Percentiles rank a stretch among this genome's conserved stretches.
Conservation (phyloP, 106 monocot species). For the Platanthera zijinensis region DNA sequence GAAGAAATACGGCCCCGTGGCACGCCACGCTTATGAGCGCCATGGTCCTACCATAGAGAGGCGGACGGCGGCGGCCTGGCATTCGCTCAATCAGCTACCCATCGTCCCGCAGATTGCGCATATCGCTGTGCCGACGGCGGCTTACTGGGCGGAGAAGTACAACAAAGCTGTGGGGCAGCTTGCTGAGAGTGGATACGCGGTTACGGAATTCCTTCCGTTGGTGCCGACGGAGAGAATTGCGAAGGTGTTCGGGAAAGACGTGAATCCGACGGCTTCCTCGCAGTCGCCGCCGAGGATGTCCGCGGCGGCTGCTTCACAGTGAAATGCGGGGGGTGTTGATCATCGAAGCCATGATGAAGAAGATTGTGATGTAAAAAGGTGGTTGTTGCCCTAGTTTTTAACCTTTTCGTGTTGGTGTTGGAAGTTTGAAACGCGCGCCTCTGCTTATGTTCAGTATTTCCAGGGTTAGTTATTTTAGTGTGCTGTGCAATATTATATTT, state of each 20-base stretch:
- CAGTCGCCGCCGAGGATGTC: neutral
- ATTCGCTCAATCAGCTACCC: conserved; percentile 43
- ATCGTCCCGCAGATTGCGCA: conserved; percentile 45
- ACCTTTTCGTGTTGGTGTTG: too few species aligned
- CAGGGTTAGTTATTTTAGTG: too few species aligned
- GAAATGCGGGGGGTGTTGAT: too few species aligned
- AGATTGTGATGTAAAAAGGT: too few species aligned
- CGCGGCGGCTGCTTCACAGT: neutral
- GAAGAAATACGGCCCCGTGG: conserved; percentile 22
- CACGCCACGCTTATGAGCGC: conserved; percentile 12
- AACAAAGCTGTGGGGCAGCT: conserved; percentile 28
- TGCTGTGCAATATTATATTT: too few species aligned
- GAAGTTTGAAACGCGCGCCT: too few species aligned
- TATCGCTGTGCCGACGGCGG: conserved; percentile 42
- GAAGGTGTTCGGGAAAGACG: conserved; percentile 34
- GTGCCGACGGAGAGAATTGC: conserved; percentile 51
- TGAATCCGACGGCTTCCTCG: neutral
- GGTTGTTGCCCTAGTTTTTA: too few species aligned
- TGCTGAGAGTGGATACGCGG: conserved; percentile 16
- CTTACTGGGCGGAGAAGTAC: conserved; percentile 49
- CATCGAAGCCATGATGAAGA: too few species aligned
- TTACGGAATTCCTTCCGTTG: conserved; percentile 27
- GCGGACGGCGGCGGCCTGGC: conserved; percentile 39
- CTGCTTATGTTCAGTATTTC: too few species aligned
- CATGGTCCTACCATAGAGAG: conserved; percentile 44